Evolutionary conservation across 495 filamentous ascomycete genomes (phyloP).

Genomic region (Tuber borchii): DNA sequence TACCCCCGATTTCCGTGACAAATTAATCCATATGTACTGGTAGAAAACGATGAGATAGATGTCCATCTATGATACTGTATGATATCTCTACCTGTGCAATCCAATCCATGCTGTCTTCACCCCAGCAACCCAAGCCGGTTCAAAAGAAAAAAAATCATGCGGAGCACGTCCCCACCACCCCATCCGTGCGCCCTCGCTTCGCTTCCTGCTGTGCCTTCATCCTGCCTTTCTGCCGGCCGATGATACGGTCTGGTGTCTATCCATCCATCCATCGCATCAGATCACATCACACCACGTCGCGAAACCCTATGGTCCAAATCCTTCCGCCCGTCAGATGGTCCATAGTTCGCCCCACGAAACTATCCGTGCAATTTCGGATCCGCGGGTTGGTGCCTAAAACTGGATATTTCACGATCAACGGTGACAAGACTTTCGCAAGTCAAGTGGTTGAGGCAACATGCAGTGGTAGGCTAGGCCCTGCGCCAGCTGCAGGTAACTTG

Average conservation of each 20-base stretch:
- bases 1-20: background rate
- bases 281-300: background rate
- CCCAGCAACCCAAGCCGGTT: background rate
- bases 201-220: background rate
- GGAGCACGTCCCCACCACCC: background rate
- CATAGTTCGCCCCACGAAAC: background rate
- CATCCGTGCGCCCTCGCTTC: conserved; percentile 1
- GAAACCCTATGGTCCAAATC: background rate
- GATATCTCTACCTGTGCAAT: background rate
- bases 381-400: background rate
- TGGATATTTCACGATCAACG: background rate
- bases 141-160: background rate
- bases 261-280: background rate
- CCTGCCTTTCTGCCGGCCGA: background rate
- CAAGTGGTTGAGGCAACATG: background rate
- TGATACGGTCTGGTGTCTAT: background rate
- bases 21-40: background rate
- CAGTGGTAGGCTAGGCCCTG: background rate
- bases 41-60: background rate
- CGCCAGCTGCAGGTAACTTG: background rate
- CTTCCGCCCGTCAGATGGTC: background rate
- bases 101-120: background rate
- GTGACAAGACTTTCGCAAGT: background rate
- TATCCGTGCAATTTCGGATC: background rate
- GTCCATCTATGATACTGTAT: background rate